These are phyloP conservation scores for Madurella mycetomatis DNA, from an alignment of 2,329 filamentous ascomycete genomes.

Conservation along the genomic window DNA sequence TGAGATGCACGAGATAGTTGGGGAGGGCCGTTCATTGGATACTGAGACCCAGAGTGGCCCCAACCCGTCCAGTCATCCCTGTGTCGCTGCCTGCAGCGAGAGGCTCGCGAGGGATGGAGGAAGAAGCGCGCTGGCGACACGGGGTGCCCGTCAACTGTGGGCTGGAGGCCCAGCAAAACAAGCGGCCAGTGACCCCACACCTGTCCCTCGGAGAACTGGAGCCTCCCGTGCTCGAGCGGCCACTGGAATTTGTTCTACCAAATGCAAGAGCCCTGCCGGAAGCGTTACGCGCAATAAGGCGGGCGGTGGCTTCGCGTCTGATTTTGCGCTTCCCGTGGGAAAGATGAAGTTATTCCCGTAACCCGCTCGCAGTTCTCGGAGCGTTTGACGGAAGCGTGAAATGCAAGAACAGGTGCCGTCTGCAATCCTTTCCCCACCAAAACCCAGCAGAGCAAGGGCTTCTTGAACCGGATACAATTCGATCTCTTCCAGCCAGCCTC, in stretches of 20 bases:
- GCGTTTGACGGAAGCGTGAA: no score
- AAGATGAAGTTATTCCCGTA: slow-evolving; percentile 6
- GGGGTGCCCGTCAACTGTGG: slow-evolving; percentile 8
- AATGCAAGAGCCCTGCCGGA: slow-evolving; percentile 29
- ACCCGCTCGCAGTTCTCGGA: no score
- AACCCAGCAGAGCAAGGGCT: neutral
- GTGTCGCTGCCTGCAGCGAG: slow-evolving; percentile 20
- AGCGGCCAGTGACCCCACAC: slow-evolving; percentile 20
- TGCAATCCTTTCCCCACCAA: slow-evolving; percentile 2
- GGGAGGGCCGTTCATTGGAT: slow-evolving; percentile 22
- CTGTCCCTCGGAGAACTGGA: slow-evolving; percentile 19
- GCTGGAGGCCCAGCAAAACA: slow-evolving; percentile 13
- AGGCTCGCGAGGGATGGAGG: slow-evolving; percentile 7
- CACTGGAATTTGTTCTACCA: slow-evolving; percentile 18
- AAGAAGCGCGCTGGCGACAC: slow-evolving; percentile 11
- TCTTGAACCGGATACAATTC: slow-evolving; percentile 12
- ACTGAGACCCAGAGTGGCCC: slow-evolving; percentile 18
- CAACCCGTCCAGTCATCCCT: slow-evolving; percentile 18
- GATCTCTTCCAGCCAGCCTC: slow-evolving; percentile 16
- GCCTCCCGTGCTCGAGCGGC: slow-evolving; percentile 18
- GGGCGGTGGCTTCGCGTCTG: neutral
- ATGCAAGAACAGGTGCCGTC: slow-evolving; percentile 1
- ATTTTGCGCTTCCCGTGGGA: slow-evolving; percentile 1
- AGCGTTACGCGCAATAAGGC: slow-evolving; percentile 27
- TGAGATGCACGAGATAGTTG: slow-evolving; percentile 21